Conservation (phyloP, 495 filamentous ascomycete species). For the Rostrohypoxylon terebratum region DNA sequence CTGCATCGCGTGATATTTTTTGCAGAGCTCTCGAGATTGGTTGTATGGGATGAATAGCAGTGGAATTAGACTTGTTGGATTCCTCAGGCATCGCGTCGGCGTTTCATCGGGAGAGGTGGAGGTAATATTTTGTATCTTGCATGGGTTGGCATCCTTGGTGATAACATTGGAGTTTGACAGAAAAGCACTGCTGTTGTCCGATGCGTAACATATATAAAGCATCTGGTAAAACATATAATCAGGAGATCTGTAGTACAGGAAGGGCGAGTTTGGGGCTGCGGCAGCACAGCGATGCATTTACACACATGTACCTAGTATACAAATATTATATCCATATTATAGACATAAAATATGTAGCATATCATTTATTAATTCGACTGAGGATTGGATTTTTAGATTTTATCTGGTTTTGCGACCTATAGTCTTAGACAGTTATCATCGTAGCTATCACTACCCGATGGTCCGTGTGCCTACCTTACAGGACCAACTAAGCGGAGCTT, state of each 20-base stretch:
- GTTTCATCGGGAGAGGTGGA: constrained; percentile 25
- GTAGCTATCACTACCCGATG: too few relatives aligned
- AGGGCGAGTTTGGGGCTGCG: constrained; percentile 4
- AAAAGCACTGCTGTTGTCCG: constrained; percentile 15
- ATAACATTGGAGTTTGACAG: constrained; percentile 39
- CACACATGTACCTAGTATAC: constrained; percentile 3
- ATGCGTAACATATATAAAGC: constrained; percentile 19
- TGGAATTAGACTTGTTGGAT: background rate
- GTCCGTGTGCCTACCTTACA: too few relatives aligned
- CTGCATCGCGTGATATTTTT: background rate
- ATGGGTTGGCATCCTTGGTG: constrained; percentile 22
- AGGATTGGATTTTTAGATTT: background rate
- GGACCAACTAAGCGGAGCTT: too few relatives aligned
- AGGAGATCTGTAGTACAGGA: background rate
- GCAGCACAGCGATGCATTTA: constrained; percentile 22
- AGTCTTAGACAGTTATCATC: background rate
- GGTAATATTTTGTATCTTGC: constrained; percentile 19
- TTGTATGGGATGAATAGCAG: constrained; percentile 1
- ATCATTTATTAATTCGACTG: background rate
- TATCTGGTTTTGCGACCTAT: background rate
- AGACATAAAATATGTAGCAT: background rate
- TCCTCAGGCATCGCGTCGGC: constrained; percentile 36
- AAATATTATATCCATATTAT: constrained; percentile 3
- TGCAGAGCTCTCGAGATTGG: background rate
- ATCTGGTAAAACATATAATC: constrained; percentile 30